Conservation (phyloP, 2,329 filamentous ascomycete genomes). For the Fulvia fulva region DNA sequence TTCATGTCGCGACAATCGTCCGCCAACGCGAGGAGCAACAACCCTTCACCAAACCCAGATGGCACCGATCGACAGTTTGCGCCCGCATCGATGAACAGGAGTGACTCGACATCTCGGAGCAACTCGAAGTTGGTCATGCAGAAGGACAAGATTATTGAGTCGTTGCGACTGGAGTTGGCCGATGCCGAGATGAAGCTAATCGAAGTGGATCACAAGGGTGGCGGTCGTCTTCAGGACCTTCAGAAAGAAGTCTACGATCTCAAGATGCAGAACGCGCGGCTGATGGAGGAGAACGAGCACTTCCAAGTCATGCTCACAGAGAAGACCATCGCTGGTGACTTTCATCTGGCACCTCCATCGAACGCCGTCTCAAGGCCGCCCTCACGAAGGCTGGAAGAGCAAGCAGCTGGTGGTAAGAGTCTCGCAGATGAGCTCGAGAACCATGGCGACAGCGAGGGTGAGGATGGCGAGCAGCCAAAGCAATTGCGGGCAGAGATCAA, state of each 20-base stretch:
- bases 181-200: conserved; percentile 94
- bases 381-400: conserved; percentile 32
- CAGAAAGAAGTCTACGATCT: conserved; percentile 86
- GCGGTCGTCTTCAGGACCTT: conserved; percentile 81
- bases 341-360: conserved; percentile 40
- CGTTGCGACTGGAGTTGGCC: conserved; percentile 82
- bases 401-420: conserved; percentile 47
- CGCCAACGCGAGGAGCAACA: conserved; percentile 21
- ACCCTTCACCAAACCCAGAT: conserved; percentile 63
- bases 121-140: conserved; percentile 87
- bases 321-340: conserved; percentile 92
- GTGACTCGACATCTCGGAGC: conserved; percentile 63
- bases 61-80: conserved; percentile 61
- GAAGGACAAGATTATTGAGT: conserved; percentile 95
- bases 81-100: conserved; percentile 73
- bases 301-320: conserved; percentile 93
- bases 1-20: conserved; percentile 41
- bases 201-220: conserved; percentile 88
- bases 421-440: conserved; percentile 87
- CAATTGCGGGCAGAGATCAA: conserved; percentile 73
- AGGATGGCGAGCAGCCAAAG: conserved; percentile 54
- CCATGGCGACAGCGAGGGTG: conserved; percentile 51
- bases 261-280: conserved; percentile 88
- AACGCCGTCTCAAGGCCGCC: conserved; percentile 53
- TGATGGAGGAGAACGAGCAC: conserved; percentile 98